Base-by-base conservation (phyloP, 345 rosid genomes). In the Eucalyptus globulus region DNA sequence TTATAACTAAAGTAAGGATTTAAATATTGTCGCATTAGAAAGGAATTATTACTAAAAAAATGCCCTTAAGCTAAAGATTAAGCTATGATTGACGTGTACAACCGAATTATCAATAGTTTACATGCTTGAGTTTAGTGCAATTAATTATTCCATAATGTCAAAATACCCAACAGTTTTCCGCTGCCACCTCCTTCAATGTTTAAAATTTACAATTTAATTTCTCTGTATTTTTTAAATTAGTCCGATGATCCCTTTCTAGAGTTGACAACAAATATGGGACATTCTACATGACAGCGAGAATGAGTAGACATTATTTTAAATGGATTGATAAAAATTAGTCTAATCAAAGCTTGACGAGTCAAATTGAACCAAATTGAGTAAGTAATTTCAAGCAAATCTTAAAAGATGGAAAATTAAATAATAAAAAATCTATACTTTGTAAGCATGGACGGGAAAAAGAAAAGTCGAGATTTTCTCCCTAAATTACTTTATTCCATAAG, bases 401-500 rank as follows among this genome's bases (percentile, higher is more conserved):
- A 11, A 65, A 4, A n/a, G 34, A 14, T 60, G 69, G 69, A 60
- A 60, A 60, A 1, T 11, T 24, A 58, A 27, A 60, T 27, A 11
- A 60, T 54, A 60, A 26, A n/a, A 60, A 1, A 60, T 60, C 15
- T 65, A n/a, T 29, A 13, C 34, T 65, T 65, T 15, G 34, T 65
- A 29, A 29, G 17, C 17, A 27, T 29, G 69, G 31, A 14, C 3
- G 34, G 34, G 9, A 62, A 29, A 29, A 29, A 62, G 7, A 27
- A 7, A 14, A n/a, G 14, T 29, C 9, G 5, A 29, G 37, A n/a
- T 65, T 65, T 65, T 29, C 19, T 65, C 17, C 19, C 0, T 65
- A 0, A 0, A 65, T 65, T n/a, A 65, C 37, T 65, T 65, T n/a
- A 0, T 65, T 65, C 37, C 19, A 65, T 0, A n/a, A 11, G 0